A percentile compares a stretch with the other conserved stretches of the same genome.
Evolutionary conservation across 352 stramenopile species (phyloP).

Genomic region (Globisporangium iwayamae): DNA sequence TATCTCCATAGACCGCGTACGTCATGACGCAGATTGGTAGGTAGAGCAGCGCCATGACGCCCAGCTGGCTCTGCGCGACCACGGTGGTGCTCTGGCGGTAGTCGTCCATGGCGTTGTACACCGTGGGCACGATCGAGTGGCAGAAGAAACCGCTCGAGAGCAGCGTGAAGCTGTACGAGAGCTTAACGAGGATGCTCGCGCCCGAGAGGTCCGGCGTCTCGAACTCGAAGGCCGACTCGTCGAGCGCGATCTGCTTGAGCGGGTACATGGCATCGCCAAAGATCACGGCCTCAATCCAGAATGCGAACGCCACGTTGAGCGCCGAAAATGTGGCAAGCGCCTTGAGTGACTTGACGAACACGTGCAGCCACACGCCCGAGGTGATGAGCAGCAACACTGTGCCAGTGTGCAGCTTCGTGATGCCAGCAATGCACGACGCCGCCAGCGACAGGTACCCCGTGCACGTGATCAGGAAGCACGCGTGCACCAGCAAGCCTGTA

Average conservation of each 20-base stretch:
- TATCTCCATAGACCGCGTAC: conserved; percentile 74
- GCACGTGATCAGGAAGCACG: conserved; percentile 54
- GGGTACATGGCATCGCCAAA: conserved; percentile 82
- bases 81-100: conserved; percentile 48
- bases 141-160: conserved; percentile 62
- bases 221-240: conserved; percentile 61
- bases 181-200: conserved; percentile 47
- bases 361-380: conserved; percentile 58
- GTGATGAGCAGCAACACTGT: conserved; percentile 52
- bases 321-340: conserved; percentile 54
- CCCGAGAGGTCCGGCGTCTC: conserved; percentile 56
- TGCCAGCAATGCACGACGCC: conserved; percentile 52
- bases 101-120: conserved; percentile 73
- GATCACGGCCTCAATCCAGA: conserved; percentile 82
- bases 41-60: conserved; percentile 52
- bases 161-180: conserved; percentile 73
- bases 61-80: conserved; percentile 47
- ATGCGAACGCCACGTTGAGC: conserved; percentile 71
- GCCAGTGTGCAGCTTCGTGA: conserved; percentile 52
- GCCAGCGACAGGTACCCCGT: conserved; percentile 59
- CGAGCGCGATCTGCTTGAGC: conserved; percentile 67
- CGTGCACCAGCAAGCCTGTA: conserved; percentile 47
- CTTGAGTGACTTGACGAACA: conserved; percentile 61
- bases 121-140: conserved; percentile 68
- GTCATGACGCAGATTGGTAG: conserved; percentile 73